Base-by-base conservation (phyloP, 1,284 basidiomycete species). In the Somion occarium region DNA sequence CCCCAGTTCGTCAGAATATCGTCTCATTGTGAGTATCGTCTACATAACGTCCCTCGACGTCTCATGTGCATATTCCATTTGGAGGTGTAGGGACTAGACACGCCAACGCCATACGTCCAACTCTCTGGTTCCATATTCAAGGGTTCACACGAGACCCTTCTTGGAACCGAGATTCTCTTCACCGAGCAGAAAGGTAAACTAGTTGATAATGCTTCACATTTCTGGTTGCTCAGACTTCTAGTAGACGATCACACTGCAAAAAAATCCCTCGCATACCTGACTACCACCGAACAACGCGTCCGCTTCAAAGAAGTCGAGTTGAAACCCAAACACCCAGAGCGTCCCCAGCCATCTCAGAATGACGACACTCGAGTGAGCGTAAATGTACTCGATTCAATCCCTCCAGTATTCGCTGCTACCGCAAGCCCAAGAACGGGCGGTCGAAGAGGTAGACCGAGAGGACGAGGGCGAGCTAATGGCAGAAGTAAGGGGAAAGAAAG, bases 81-180 rank as follows among this genome's bases (percentile, higher is more conserved):
- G 7, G 15, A 15, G 44, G 4, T 34, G n/a, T 56, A 90, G 88
- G 88, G 87, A 1, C 65, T 91, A 15, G 86, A 91, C 61, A 85
- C 84, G 0, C 78, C 84, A 0, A 83, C 79, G 0, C 88, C 88
- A 0, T 88, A 80, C 58, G 64, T 91, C 13, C 88, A 91, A 58
- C 72, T 90, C 0, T 82, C 83, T 7, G 86, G 86, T 2, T 84
- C 83, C 0, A 73, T 88, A 26, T 75, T 89, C 56, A 82, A 82
- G 64, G 88, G 88, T 0, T 68, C 71, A 42, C 82, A 88, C 55
- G 79, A 84, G 53, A 64, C 69, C 11, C 69, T 90, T 4, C 66
- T 90, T 3, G 88, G 88, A 1, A 86, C 84, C 0, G 88, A 90
- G 58, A 66, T 90, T 19, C 62, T 90, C 23, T 88, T 90, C 64